phyloP scores from a whole-genome alignment of 768 basidiomycete genomes.

The Dioszegia crocea region DNA sequence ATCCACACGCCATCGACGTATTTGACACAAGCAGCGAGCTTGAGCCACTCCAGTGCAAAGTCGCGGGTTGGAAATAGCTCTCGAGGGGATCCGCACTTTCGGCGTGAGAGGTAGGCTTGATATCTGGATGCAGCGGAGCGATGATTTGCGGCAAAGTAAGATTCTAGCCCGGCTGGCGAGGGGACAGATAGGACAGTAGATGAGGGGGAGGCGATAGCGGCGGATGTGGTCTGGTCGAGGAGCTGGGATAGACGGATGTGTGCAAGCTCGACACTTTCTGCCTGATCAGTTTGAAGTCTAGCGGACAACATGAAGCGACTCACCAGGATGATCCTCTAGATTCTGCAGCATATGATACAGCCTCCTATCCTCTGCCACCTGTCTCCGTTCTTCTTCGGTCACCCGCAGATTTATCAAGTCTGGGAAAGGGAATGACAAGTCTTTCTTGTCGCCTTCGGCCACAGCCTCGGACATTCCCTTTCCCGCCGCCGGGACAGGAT shows the following conservation, averaged over 20 bases:
- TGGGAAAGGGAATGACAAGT: not conserved
- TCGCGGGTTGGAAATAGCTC: conserved; percentile 38
- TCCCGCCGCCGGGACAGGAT: not conserved
- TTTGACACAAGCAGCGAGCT: conserved; percentile 38
- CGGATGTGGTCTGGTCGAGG: conserved; percentile 27
- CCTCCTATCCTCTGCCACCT: conserved; percentile 20
- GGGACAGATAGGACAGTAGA: conserved; percentile 27
- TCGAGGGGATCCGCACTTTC: conserved; percentile 29
- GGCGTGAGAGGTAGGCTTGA: conserved; percentile 29
- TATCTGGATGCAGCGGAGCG: conserved; percentile 20
- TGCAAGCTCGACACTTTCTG: conserved; percentile 25
- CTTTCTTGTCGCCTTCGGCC: not conserved
- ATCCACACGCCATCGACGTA: conserved; percentile 46
- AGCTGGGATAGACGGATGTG: conserved; percentile 23
- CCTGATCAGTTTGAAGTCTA: not conserved
- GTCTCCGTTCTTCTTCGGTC: not conserved
- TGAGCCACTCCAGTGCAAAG: conserved; percentile 34
- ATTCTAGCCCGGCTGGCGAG: conserved; percentile 12
- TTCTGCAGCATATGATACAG: conserved; percentile 42
- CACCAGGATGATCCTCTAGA: conserved; percentile 38
- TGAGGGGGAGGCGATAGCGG: conserved; percentile 11
- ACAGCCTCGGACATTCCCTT: not conserved
- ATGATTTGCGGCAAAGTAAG: conserved; percentile 20
- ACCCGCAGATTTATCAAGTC: not conserved
- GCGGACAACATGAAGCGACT: not conserved